These are phyloP conservation scores for Trichophyton equinum DNA, from an alignment of 2,329 filamentous ascomycete species.

Conservation along the genomic window DNA sequence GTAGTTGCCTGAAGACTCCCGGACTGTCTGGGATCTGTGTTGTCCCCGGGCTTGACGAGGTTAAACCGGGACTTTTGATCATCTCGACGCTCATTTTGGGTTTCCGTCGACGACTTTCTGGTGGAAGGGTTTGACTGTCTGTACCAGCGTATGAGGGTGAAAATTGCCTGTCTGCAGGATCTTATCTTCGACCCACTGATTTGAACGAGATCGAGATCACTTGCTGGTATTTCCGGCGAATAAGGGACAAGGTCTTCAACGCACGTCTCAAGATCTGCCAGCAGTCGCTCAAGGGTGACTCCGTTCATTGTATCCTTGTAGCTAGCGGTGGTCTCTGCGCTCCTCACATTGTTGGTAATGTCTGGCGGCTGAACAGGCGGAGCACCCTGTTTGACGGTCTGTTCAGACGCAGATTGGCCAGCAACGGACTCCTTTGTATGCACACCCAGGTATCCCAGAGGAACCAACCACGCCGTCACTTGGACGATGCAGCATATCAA, in stretches of 20 bases:
- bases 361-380: not conserved
- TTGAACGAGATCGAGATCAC: not conserved
- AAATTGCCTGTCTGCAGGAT: not conserved
- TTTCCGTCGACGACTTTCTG: not conserved
- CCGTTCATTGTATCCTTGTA: not conserved
- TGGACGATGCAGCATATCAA: not conserved
- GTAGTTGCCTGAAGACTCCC: too few relatives aligned
- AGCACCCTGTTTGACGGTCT: not conserved
- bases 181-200: not conserved
- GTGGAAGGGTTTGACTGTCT: not conserved
- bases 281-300: not conserved
- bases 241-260: not conserved
- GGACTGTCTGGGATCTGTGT: not conserved
- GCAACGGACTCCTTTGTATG: not conserved
- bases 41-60: not conserved
- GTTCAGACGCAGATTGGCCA: not conserved
- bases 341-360: not conserved
- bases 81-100: not conserved
- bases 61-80: not conserved
- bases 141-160: not conserved
- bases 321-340: not conserved
- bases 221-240: not conserved
- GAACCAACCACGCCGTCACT: not conserved
- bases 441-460: not conserved
- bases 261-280: conserved; percentile 2